A percentile compares a stretch with the other conserved stretches of the same genome.
Evolutionary conservation across 441 rosid genomes (phyloP).

Genomic region (California macrophylla): DNA sequence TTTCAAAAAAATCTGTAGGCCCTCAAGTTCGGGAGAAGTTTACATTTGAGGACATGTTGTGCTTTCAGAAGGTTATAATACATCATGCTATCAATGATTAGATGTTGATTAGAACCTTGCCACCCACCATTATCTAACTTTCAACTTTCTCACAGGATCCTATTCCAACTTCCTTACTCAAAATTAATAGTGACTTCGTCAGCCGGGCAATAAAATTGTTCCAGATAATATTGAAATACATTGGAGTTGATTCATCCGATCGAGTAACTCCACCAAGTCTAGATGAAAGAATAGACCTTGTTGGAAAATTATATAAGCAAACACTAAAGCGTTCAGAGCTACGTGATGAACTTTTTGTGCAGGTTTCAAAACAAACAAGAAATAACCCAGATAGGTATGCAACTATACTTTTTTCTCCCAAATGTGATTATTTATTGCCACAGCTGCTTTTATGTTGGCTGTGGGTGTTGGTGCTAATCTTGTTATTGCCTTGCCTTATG

Average conservation of each 20-base stretch:
- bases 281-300: constrained; percentile 80
- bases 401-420: background rate
- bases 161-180: constrained; percentile 86
- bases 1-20: constrained; percentile 63
- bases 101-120: background rate
- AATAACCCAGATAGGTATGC: constrained; percentile 74
- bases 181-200: constrained; percentile 65
- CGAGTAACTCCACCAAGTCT: constrained; percentile 54
- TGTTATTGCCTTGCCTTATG: constrained; percentile 8
- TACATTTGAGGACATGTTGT: constrained; percentile 92
- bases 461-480: constrained; percentile 9
- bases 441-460: background rate
- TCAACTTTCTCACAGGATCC: constrained; percentile 54
- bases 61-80: constrained; percentile 72
- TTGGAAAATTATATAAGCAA: constrained; percentile 74
- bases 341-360: constrained; percentile 92
- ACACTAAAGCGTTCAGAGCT: constrained; percentile 85
- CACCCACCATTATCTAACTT: constrained; percentile 16
- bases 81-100: background rate
- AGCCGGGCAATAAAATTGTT: constrained; percentile 82
- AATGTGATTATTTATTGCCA: background rate
- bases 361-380: constrained; percentile 92
- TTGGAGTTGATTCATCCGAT: constrained; percentile 87
- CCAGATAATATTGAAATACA: constrained; percentile 74
- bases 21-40: constrained; percentile 69